Conservation (phyloP, 2,329 filamentous ascomycete species). For the Neofusicoccum cordaticola region DNA sequence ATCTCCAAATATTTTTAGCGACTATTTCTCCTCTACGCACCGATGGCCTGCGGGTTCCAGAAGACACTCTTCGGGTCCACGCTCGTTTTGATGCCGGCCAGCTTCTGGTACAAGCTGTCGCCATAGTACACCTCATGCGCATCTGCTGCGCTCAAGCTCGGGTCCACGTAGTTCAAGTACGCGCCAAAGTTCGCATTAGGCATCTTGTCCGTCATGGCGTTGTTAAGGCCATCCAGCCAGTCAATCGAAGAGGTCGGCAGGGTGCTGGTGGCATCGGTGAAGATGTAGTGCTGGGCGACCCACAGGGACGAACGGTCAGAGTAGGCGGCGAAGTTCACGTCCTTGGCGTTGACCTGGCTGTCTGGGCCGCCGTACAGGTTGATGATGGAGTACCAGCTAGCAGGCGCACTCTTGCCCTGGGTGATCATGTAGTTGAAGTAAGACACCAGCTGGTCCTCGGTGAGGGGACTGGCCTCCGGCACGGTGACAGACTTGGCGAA, state of each 20-base stretch:
- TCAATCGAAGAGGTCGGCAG: conserved; percentile 34
- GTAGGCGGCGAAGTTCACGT: conserved; percentile 34
- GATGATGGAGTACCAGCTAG: conserved; percentile 37
- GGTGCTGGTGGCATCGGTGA: conserved; percentile 14
- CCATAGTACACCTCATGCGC: conserved; percentile 53
- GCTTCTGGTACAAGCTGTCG: conserved; percentile 31
- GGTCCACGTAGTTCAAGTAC: conserved; percentile 56
- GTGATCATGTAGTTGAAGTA: conserved; percentile 32
- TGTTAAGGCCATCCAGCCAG: conserved; percentile 45
- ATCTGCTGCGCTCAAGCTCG: conserved; percentile 44
- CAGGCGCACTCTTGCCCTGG: conserved; percentile 19
- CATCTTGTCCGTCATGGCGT: conserved; percentile 37
- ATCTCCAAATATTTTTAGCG: not conserved
- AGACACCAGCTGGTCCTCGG: conserved; percentile 25
- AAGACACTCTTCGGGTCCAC: conserved; percentile 40
- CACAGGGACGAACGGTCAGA: conserved; percentile 35
- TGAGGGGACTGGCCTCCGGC: conserved; percentile 34
- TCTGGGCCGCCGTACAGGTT: conserved; percentile 40
- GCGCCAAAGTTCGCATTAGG: conserved; percentile 44
- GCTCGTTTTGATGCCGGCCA: conserved; percentile 39
- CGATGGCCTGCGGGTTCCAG: conserved; percentile 39
- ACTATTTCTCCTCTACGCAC: conserved; percentile 20
- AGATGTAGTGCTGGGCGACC: conserved; percentile 37
- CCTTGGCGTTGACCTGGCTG: conserved; percentile 35
- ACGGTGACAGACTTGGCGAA: conserved; percentile 42